These are phyloP conservation scores for Aspergillus vadensis DNA, from an alignment of 2,329 filamentous ascomycete species.

Conservation along the genomic window DNA sequence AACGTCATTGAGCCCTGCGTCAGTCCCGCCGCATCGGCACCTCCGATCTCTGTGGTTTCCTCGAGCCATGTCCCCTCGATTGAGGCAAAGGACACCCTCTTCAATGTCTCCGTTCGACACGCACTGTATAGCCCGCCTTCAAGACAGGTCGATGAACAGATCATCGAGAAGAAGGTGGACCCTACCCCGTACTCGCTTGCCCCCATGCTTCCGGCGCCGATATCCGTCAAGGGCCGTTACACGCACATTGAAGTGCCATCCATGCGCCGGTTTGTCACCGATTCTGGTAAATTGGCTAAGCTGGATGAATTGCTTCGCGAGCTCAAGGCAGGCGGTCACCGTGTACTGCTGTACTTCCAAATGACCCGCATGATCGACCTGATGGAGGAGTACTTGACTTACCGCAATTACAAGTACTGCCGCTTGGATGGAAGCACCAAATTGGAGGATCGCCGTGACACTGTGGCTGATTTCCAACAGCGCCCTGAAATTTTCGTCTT, in stretches of 20 bases:
- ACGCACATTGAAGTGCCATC: slow-evolving; percentile 91
- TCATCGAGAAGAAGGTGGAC: slow-evolving; percentile 74
- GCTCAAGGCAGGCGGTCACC: slow-evolving; percentile 89
- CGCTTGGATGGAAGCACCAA: slow-evolving; percentile 96
- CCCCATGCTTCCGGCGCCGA: slow-evolving; percentile 76
- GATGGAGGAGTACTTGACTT: slow-evolving; percentile 98
- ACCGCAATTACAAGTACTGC: slow-evolving; percentile 98
- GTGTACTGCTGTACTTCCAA: slow-evolving; percentile 97
- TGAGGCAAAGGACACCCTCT: slow-evolving; percentile 71
- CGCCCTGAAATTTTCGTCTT: slow-evolving; percentile 96
- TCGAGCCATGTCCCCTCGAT: slow-evolving; percentile 64
- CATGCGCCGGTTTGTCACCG: slow-evolving; percentile 96
- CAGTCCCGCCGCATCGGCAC: slow-evolving; percentile 76
- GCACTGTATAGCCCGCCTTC: slow-evolving; percentile 67
- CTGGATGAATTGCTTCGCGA: slow-evolving; percentile 83
- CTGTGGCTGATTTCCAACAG: slow-evolving; percentile 94
- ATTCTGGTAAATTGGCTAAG: slow-evolving; percentile 93
- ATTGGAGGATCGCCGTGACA: slow-evolving; percentile 93
- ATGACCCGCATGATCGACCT: slow-evolving; percentile 99
- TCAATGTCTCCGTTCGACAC: slow-evolving; percentile 75
- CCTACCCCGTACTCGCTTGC: slow-evolving; percentile 56
- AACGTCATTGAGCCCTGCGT: slow-evolving; percentile 78
- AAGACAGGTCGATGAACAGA: slow-evolving; percentile 66
- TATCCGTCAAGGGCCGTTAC: slow-evolving; percentile 79
- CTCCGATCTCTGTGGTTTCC: slow-evolving; percentile 79